Base-by-base conservation (phyloP, 768 basidiomycete species). In the Rhodotorula taiwanensis region DNA sequence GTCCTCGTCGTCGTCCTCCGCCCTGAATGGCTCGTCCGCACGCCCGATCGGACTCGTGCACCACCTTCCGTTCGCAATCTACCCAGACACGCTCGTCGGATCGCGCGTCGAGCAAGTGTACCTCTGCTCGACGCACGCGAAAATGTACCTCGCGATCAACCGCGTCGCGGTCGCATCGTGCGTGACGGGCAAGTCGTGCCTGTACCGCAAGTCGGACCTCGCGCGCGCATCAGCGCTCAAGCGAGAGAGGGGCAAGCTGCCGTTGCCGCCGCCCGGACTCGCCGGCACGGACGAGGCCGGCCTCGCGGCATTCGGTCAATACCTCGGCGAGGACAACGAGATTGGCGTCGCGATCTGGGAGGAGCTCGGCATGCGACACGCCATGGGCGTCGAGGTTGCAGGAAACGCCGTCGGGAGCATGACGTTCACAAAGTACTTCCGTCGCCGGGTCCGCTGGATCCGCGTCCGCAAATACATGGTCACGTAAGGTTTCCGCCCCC, bases 71-170 rank as follows among this genome's bases (percentile, higher is more conserved):
- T 88, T 90, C 73, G 94, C 90, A 3, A 80, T 86, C 60, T 83
- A 83, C 64, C 84, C 86, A 71, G 77, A 80, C 45, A 79, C 79
- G 54, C 76, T 79, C 23, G 78, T 91, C 60, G 95, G 95, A 4
- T 85, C 91, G 33, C 80, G 83, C 64, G 79, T 98, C 31, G 95
- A 99, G 77, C 87, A 90, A 64, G 90, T 89, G 53, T 99, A 94
- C 75, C 78, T 99, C 60, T 97, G 97, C 75, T 94, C 92, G 8
- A 97, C 90, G 64, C 95, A 98, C 74, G 95, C 94, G 30, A 98
- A 93, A 77, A 98, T 99, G 95, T 99, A 99, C 74, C 81, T 98
- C 59, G 94, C 93, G 23, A 90, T 99, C 76, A 95, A 97, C 78
- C 82, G 85, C 0, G 77, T 87, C 53, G 87, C 85, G 14, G 77